A percentile compares a stretch with the other conserved stretches of the same genome.
Evolutionary conservation across 2,329 filamentous ascomycete species (phyloP).

Genomic region (Stemphylium lycopersici): DNA sequence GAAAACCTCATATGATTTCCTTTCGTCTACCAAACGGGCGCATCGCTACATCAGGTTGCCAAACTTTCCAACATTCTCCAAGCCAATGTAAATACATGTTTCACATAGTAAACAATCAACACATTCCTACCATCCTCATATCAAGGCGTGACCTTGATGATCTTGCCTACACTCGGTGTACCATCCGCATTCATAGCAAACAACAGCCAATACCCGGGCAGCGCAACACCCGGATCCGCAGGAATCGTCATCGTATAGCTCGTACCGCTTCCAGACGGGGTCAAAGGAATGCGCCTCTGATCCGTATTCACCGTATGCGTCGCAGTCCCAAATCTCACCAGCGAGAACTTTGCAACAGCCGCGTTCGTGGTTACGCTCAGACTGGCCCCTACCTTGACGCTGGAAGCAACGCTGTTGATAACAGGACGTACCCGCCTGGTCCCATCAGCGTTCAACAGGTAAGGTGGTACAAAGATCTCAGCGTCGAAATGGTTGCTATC

Average conservation of each 20-base stretch:
- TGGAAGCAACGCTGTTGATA: conserved; percentile 46
- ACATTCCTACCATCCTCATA: too few relatives aligned
- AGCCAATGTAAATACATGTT: too few relatives aligned
- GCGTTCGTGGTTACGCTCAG: conserved; percentile 40
- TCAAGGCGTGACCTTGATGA: conserved; percentile 35
- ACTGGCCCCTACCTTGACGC: conserved; percentile 39
- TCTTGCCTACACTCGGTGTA: conserved; percentile 56
- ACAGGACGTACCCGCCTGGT: conserved; percentile 51
- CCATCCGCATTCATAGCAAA: conserved; percentile 57
- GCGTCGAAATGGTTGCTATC: conserved; percentile 59
- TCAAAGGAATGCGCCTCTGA: conserved; percentile 60
- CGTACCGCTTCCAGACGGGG: conserved; percentile 33
- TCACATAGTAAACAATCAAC: too few relatives aligned
- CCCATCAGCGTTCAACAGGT: conserved; percentile 59
- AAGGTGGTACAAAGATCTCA: conserved; percentile 63
- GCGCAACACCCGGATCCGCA: conserved; percentile 55
- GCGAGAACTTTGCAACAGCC: conserved; percentile 43
- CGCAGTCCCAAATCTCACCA: conserved; percentile 57
- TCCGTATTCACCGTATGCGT: conserved; percentile 66
- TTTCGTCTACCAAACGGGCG: too few relatives aligned
- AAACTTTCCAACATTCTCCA: too few relatives aligned
- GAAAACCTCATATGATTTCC: too few relatives aligned
- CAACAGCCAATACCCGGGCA: conserved; percentile 63
- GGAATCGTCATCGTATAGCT: conserved; percentile 54
- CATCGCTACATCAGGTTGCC: too few relatives aligned